Evolutionary conservation across 306 rosid genomes (phyloP).

Genomic region (Trichosanthes cucumerina): DNA sequence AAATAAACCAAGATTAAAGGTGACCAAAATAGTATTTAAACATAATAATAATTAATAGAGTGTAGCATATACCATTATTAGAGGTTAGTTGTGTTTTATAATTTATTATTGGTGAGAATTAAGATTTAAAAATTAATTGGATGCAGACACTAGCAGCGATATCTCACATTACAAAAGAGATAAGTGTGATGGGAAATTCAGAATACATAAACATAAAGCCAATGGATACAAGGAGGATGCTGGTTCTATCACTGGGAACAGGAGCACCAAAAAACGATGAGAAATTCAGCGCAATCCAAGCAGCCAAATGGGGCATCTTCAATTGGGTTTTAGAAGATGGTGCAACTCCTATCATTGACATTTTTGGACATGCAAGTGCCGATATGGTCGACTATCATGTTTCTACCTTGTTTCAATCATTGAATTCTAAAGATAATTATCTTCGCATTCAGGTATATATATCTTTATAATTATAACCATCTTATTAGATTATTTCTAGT

Average conservation of each 20-base stretch:
- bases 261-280: constrained; percentile 21
- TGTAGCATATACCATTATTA: too few species aligned
- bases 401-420: constrained; percentile 27
- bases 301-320: constrained; percentile 28
- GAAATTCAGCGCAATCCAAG: constrained; percentile 20
- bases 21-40: too few species aligned
- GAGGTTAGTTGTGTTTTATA: too few species aligned
- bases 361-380: constrained; percentile 23
- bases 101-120: too few species aligned
- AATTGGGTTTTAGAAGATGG: constrained; percentile 26
- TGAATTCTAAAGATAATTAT: constrained; percentile 14
- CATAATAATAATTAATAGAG: too few species aligned
- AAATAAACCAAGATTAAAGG: too few species aligned
- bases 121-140: too few species aligned
- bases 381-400: constrained; percentile 37
- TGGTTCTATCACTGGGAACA: constrained; percentile 34
- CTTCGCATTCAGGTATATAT: constrained; percentile 32
- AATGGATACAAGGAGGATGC: constrained; percentile 18
- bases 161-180: constrained; percentile 12
- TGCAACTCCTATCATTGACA: constrained; percentile 19
- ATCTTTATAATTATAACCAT: too few species aligned
- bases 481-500: too few species aligned
- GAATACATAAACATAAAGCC: constrained; percentile 2
- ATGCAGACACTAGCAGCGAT: constrained; percentile 2
- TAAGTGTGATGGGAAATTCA: background rate